Percentiles rank a stretch among this genome's conserved stretches.
Evolutionary conservation across 495 filamentous ascomycete genomes (phyloP).

Genomic region (Neurospora sp.): DNA sequence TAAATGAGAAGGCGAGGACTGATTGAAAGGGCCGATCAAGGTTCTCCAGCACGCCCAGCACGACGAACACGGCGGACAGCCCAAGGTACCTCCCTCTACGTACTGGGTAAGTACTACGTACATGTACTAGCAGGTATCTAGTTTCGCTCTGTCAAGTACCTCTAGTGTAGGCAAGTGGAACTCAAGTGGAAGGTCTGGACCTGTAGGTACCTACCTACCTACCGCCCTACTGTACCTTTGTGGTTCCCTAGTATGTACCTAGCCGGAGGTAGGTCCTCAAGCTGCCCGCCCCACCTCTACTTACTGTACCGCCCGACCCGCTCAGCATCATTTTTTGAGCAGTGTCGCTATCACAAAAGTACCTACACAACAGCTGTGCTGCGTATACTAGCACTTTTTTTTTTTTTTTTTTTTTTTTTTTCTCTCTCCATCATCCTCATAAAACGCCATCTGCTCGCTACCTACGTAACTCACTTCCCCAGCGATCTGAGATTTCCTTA

Average conservation of each 20-base stretch:
- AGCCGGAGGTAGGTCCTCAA: not conserved
- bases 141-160: not conserved
- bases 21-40: not conserved
- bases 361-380: not conserved
- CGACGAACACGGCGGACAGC: not conserved
- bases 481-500: constrained; percentile 20
- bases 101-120: not conserved
- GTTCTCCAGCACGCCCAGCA: not conserved
- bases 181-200: not conserved
- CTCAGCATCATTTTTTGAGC: not conserved
- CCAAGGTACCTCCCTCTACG: not conserved
- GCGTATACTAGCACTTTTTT: not conserved
- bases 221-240: not conserved
- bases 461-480: not conserved
- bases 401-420: not conserved
- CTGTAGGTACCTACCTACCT: not conserved
- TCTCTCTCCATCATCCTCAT: not conserved
- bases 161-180: not conserved
- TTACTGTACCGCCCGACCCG: not conserved
- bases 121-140: not conserved
- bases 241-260: no score
- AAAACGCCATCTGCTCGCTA: not conserved
- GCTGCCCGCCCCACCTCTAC: not conserved
- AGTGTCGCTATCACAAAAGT: not conserved
- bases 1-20: not conserved